Conservation (phyloP, 176 grass and related monocot species). For the Bothriochloa decipiens region DNA sequence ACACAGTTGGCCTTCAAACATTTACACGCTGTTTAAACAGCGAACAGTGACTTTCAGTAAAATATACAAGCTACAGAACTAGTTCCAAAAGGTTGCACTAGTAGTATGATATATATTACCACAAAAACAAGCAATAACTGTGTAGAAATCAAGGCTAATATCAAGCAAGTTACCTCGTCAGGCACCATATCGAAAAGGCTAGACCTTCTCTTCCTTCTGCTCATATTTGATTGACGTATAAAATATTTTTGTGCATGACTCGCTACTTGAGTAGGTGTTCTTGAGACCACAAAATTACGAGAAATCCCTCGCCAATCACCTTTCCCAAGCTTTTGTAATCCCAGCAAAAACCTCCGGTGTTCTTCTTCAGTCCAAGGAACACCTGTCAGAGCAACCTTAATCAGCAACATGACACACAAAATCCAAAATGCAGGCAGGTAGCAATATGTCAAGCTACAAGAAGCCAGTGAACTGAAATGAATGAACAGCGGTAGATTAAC, state of each 20-base stretch:
- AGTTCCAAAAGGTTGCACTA: neutral
- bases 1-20: neutral
- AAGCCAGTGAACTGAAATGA: slow-evolving; percentile 4
- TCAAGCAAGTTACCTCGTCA: slow-evolving; percentile 66
- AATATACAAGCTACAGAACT: slow-evolving; percentile 10
- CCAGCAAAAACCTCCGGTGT: slow-evolving; percentile 92
- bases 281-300: slow-evolving; percentile 95
- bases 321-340: slow-evolving; percentile 94
- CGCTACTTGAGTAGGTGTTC: slow-evolving; percentile 98
- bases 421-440: neutral
- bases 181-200: slow-evolving; percentile 97
- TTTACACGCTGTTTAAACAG: neutral
- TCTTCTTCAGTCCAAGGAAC: slow-evolving; percentile 99
- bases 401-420: slow-evolving; percentile 38
- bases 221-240: slow-evolving; percentile 92
- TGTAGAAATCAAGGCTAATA: slow-evolving; percentile 21
- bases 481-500: neutral
- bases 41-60: neutral
- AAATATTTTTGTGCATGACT: slow-evolving; percentile 99
- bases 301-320: slow-evolving; percentile 99
- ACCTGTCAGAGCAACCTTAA: slow-evolving; percentile 52
- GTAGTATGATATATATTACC: slow-evolving; percentile 24
- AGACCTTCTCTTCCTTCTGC: slow-evolving; percentile 94
- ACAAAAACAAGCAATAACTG: slow-evolving; percentile 21
- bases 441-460: slow-evolving; percentile 12